Evolutionary conservation across 202 grass and related monocot genomes (phyloP).

Genomic region (Bolboschoenoplectus hybrid): DNA sequence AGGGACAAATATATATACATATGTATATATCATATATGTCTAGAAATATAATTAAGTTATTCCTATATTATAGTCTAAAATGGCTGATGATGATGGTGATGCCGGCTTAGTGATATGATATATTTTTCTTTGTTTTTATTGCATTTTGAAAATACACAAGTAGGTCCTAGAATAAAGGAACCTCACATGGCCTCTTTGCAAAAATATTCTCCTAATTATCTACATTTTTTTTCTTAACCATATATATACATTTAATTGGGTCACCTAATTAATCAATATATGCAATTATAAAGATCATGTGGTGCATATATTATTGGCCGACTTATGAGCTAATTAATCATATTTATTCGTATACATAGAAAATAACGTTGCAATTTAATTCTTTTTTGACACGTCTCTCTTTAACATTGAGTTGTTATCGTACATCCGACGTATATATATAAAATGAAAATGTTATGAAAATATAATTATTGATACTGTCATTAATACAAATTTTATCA

Average conservation of each 20-base stretch:
- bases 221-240: too few relatives aligned
- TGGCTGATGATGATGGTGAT: slow-evolving; percentile 7
- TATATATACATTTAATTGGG: not conserved
- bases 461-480: too few relatives aligned
- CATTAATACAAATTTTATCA: too few relatives aligned
- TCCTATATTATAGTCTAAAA: not conserved
- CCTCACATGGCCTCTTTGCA: slow-evolving; percentile 20
- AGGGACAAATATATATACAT: not conserved
- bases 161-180: slow-evolving; percentile 32
- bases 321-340: slow-evolving; percentile 24
- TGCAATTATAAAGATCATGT: slow-evolving; percentile 26
- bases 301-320: not conserved
- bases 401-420: not conserved
- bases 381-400: slow-evolving; percentile 1
- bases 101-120: not conserved
- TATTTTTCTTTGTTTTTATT: not conserved
- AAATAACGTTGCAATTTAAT: not conserved
- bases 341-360: not conserved
- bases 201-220: not conserved
- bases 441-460: too few relatives aligned
- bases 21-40: not conserved
- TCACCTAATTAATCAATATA: slow-evolving; percentile 13
- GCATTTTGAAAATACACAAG: slow-evolving; percentile 16
- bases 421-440: not conserved
- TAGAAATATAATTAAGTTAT: not conserved